A percentile compares a stretch with the other conserved stretches of the same genome.
Evolutionary conservation across 441 rosid genomes (phyloP).

Genomic region (Jatropha multifida): DNA sequence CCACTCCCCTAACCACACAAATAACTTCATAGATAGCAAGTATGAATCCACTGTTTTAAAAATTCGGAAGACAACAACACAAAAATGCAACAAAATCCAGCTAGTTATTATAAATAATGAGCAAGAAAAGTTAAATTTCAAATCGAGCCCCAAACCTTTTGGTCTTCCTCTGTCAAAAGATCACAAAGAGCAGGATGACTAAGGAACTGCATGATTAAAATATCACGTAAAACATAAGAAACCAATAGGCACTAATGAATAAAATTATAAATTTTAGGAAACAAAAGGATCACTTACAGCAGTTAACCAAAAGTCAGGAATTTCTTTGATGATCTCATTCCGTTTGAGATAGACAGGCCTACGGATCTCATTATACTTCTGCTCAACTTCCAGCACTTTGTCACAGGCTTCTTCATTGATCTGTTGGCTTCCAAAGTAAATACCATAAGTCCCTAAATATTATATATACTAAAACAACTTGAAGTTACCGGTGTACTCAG

Average conservation of each 20-base stretch:
- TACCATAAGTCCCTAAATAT: not conserved
- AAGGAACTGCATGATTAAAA: constrained; percentile 51
- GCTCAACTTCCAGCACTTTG: constrained; percentile 84
- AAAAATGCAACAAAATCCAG: too few relatives aligned
- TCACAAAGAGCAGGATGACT: constrained; percentile 87
- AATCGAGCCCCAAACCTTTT: constrained; percentile 53
- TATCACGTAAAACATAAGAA: not conserved
- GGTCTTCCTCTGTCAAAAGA: constrained; percentile 82
- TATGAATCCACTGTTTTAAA: too few relatives aligned
- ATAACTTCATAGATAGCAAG: too few relatives aligned
- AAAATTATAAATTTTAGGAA: not conserved
- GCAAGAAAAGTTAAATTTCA: too few relatives aligned
- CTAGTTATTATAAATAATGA: too few relatives aligned
- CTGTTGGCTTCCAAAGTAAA: constrained; percentile 31
- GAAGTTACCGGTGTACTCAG: not conserved
- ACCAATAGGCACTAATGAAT: not conserved
- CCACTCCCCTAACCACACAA: too few relatives aligned
- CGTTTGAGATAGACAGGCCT: constrained; percentile 73
- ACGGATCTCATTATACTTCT: constrained; percentile 72
- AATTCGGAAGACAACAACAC: too few relatives aligned
- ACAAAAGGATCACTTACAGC: constrained; percentile 54
- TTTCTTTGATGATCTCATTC: constrained; percentile 63
- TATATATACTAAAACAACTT: not conserved
- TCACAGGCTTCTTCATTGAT: constrained; percentile 89
- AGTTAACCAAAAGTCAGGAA: constrained; percentile 93